phyloP scores from a whole-genome alignment of 495 filamentous ascomycete species.

The Hypomontagnella submonticulosa region DNA sequence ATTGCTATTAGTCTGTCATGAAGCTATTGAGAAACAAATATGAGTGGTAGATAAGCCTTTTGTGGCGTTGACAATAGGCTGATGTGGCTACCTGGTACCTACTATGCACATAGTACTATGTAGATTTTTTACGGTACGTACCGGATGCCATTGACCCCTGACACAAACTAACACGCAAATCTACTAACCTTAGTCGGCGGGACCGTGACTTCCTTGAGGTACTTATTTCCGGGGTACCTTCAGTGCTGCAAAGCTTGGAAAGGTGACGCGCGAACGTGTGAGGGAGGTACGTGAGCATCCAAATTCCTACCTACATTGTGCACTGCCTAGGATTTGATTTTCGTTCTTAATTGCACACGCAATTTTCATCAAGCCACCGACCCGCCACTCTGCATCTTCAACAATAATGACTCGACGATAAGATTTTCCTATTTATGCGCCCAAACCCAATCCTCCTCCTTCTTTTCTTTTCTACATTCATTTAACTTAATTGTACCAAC shows the following conservation, averaged over 20 bases:
- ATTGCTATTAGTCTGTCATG: no score
- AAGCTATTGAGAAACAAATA: no score
- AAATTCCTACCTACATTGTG: conserved; percentile 14
- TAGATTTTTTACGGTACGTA: no score
- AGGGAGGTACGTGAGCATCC: conserved; percentile 25
- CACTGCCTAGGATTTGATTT: not conserved
- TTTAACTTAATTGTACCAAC: conserved; percentile 5
- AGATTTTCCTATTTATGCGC: conserved; percentile 11
- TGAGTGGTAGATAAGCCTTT: conserved; percentile 1
- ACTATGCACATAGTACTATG: no score
- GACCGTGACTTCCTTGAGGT: conserved; percentile 2
- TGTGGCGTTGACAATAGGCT: not conserved
- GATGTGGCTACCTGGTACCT: no score
- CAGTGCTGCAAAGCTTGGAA: not conserved
- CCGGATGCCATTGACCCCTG: no score
- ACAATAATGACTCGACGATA: conserved; percentile 28
- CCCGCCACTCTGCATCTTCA: conserved; percentile 7
- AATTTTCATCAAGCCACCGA: conserved; percentile 20
- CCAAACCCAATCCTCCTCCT: conserved; percentile 17
- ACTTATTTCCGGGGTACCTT: conserved; percentile 1
- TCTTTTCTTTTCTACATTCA: conserved; percentile 3
- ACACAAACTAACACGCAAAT: not conserved
- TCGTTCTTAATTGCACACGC: not conserved
- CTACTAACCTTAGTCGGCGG: conserved; percentile 3
- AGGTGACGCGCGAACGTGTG: conserved; percentile 33